These are phyloP conservation scores for Odontarrhena argentea DNA, from an alignment of 345 rosid species.

Conservation along the genomic window DNA sequence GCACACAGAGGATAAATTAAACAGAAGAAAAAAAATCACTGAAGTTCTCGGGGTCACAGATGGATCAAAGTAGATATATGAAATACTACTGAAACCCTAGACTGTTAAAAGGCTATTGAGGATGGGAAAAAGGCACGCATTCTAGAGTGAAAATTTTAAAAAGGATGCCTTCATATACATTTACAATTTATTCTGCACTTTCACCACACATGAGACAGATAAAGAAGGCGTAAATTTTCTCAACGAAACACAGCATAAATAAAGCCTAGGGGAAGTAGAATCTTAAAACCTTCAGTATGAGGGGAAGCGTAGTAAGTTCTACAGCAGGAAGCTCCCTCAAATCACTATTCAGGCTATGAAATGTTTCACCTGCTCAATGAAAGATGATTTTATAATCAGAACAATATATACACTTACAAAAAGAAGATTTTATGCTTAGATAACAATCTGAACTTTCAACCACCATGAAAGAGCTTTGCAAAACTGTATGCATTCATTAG, in stretches of 20 bases:
- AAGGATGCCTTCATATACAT: constrained; percentile 2
- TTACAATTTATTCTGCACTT: constrained; percentile 7
- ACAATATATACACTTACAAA: neutral
- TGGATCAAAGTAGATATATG: constrained; percentile 1
- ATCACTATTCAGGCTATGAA: constrained; percentile 75
- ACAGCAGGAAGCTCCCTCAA: constrained; percentile 92
- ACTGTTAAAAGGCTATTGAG: neutral
- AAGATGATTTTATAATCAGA: constrained; percentile 29
- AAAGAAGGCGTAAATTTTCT: neutral
- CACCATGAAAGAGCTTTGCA: constrained; percentile 1
- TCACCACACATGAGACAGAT: constrained; percentile 11
- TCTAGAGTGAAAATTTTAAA: constrained; percentile 3
- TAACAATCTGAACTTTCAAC: constrained; percentile 22
- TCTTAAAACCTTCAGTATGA: constrained; percentile 86
- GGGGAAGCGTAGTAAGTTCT: constrained; percentile 88
- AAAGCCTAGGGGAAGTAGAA: constrained; percentile 35
- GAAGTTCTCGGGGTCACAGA: constrained; percentile 16
- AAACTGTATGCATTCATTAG: neutral
- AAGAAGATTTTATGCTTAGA: constrained; percentile 1
- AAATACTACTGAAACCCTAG: neutral
- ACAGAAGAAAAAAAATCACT: constrained; percentile 4
- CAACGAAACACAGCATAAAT: constrained; percentile 9
- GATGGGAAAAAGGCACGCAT: constrained; percentile 21
- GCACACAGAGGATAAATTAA: constrained; percentile 23
- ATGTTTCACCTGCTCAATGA: constrained; percentile 66